Evolutionary conservation across 2,329 filamentous ascomycete species (phyloP), one percentile per base, ranked within the genome.

Genomic region (Arthrocladium fulminans): DNA sequence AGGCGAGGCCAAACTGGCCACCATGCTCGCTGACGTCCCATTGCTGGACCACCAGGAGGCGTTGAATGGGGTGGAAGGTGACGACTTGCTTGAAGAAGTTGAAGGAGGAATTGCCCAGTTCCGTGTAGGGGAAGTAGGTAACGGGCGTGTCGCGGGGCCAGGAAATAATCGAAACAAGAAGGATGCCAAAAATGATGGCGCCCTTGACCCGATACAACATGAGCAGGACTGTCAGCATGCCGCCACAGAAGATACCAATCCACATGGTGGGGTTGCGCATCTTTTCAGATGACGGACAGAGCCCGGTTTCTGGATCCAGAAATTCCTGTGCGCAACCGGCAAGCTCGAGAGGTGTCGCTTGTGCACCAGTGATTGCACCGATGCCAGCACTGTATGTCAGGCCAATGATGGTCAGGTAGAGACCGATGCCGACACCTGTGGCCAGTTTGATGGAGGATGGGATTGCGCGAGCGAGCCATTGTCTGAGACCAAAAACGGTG

Each of bases 11-110:
- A 60, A 94, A 94, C 60, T 92, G 82, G 2, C 79, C 79, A 9
- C 83, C 81, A 49, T 87, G 80, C 3, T 72, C 72, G 6, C 74
- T 68, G 20, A 94, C 72, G 57, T 84, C 70, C 83, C 86, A 94
- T 49, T 87, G 70, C 61, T 88, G 84, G 1, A 82, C 86, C 27
- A 73, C 76, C 12, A 94, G 73, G 3, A 78, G 81, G 42, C 77
- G 75, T 52, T 74, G 63, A 61, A 94, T 94, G 4, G 80, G 76
- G 61, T 90, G 86, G 72, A 94, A 92, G 20, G 82, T 81, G 35
- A 90, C 87, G 2, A 94, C 86, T 63, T 88, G 77, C 65, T 86
- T 88, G 77, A 94, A 94, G 67, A 94, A 94, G 59, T 89, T 73
- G 65, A 94, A 94, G 34, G 71, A 71, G 59, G 75, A 74, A 63